Base-by-base conservation (phyloP, 2,329 filamentous ascomycete genomes). In the Xylaria sp. region DNA sequence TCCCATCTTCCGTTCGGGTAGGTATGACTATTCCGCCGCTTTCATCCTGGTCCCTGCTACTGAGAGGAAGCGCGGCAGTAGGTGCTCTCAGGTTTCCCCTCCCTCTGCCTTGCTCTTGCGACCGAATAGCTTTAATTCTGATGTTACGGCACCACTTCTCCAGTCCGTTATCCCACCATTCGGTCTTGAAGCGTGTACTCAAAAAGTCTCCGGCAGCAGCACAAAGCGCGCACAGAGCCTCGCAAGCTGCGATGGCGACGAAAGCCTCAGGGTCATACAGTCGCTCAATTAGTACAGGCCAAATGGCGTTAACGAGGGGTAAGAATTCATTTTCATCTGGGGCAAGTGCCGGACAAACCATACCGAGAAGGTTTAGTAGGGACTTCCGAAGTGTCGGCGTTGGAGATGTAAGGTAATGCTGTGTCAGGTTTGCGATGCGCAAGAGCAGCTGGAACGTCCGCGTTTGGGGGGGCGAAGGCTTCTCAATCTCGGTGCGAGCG, bases 371-470 rank as follows among this genome's bases (percentile, higher is more conserved):
- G 18, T 89, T 87, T 10, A 99, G 88, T 3, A 99, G 86, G 0
- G 91, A 93, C 36, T 89, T 89, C 49, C 95, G 90, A 9, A 99
- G 86, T 12, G 89, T 88, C 0, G 94, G 90, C 0, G 94, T 94
- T 0, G 93, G 90, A 0, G 94, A 94, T 6, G 95, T 94, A 12
- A 99, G 87, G 79, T 98, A 96, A 78, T 97, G 91, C 76, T 97
- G 94, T 5, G 94, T 95, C 0, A 97, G 89, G 58, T 88, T 88
- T 28, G 94, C 89, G 66, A 99, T 96, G 66, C 91, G 91, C 41
- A 94, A 86, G 3, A 98, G 88, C 12, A 98, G 86, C n/a, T 85
- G 85, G 79, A 97, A 97, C 0, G 92, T 93, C 72, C 92, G 91
- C 55, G 92, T 92, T 43, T 90, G 90, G n/a, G 90, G 89, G 23